Evolutionary conservation across 2,329 filamentous ascomycete species (phyloP).

Genomic region (Fusarium sterilihyphosum): DNA sequence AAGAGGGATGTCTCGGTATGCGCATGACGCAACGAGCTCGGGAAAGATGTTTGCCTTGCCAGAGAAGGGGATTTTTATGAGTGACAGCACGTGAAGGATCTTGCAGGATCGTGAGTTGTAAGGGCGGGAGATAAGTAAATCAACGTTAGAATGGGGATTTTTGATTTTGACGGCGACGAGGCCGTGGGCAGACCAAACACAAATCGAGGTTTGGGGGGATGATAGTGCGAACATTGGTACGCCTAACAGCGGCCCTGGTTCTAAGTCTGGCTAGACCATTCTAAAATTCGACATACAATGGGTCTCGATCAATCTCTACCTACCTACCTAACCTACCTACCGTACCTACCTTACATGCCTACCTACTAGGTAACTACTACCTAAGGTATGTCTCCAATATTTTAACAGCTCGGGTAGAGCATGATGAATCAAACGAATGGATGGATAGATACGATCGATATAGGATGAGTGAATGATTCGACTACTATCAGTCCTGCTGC

Average conservation of each 20-base stretch:
- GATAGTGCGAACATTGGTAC: conserved; percentile 8
- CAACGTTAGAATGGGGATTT: conserved; percentile 13
- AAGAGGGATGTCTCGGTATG: conserved; percentile 46
- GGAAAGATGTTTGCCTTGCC: conserved; percentile 25
- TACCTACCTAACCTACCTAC: neutral
- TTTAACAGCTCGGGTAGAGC: neutral
- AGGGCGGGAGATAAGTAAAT: conserved; percentile 20
- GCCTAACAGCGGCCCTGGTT: conserved; percentile 20
- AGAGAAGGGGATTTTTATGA: conserved; percentile 26
- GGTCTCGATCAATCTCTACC: conserved; percentile 14
- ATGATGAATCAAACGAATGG: neutral
- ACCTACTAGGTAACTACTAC: too few species aligned
- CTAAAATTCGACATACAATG: conserved; percentile 22
- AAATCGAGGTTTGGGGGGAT: conserved; percentile 15
- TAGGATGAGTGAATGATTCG: neutral
- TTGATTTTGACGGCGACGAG: conserved; percentile 23
- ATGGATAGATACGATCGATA: neutral
- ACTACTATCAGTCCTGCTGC: neutral
- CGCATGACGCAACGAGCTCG: conserved; percentile 49
- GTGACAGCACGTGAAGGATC: conserved; percentile 26
- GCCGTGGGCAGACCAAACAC: conserved; percentile 19
- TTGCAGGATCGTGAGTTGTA: conserved; percentile 35
- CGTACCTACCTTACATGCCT: too few species aligned
- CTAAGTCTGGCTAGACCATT: conserved; percentile 33
- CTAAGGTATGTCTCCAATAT: neutral